A percentile compares a stretch with the other conserved stretches of the same genome.
These are phyloP conservation scores for Trametes punicea DNA, from an alignment of 768 basidiomycete genomes.

Conservation along the genomic window DNA sequence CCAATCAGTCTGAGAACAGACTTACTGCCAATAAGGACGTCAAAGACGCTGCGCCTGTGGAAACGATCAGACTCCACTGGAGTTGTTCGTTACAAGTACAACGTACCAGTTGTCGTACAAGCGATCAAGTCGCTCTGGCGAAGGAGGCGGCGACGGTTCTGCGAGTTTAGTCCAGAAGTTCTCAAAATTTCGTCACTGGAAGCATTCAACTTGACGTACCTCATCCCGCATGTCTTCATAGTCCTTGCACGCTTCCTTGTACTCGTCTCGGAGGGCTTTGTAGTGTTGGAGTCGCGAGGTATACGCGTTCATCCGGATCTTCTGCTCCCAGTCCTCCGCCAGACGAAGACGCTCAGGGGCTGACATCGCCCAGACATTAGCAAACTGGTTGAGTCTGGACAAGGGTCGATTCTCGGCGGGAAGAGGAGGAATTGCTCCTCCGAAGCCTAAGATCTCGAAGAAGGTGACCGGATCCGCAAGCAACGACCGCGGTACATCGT, in stretches of 20 bases:
- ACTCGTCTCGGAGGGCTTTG: constrained; percentile 35
- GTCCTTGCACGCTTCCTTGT: constrained; percentile 37
- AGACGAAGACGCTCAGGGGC: constrained; percentile 44
- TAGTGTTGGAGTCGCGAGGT: constrained; percentile 40
- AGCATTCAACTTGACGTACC: constrained; percentile 36
- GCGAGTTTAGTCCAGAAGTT: background rate
- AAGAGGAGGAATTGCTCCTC: constrained; percentile 34
- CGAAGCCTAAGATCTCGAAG: constrained; percentile 37
- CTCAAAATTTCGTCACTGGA: background rate
- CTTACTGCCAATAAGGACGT: constrained; percentile 51
- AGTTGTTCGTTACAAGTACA: background rate
- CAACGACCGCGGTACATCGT: background rate
- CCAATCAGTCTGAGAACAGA: background rate
- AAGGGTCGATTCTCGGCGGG: constrained; percentile 38
- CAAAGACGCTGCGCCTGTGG: constrained; percentile 66
- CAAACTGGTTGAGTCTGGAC: constrained; percentile 35
- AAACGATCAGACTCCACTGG: background rate
- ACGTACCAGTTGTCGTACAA: constrained; percentile 70
- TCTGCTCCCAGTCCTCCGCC: constrained; percentile 44
- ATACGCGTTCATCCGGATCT: constrained; percentile 35
- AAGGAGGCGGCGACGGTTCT: constrained; percentile 59
- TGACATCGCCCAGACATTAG: constrained; percentile 55
- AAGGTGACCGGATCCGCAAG: constrained; percentile 8
- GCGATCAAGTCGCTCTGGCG: constrained; percentile 59
- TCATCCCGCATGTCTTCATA: constrained; percentile 48